A percentile compares a stretch with the other conserved stretches of the same genome.
Conservation (phyloP, 225 moss, liverwort and hornwort species). For the Physcomitrellopsis africana region DNA sequence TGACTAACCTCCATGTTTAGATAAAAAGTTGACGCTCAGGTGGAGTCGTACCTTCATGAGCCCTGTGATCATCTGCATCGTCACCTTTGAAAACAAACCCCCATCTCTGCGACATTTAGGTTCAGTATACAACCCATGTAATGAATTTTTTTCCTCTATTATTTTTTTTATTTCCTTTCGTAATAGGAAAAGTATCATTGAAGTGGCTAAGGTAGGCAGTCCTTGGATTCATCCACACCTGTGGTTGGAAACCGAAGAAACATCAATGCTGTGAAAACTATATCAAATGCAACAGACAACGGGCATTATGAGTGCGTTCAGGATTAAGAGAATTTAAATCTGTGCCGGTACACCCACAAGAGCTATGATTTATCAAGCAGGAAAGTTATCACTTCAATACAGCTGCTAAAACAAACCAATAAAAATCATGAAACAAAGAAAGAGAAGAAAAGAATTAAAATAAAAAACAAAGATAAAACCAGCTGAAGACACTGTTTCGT, state of each 20-base stretch:
- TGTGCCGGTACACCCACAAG: neutral
- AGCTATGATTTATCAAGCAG: slow-evolving; percentile 8
- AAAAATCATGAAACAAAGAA: too few relatives aligned
- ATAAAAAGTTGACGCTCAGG: too few relatives aligned
- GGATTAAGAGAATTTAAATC: too few relatives aligned
- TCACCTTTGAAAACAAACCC: slow-evolving; percentile 48
- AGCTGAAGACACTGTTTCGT: too few relatives aligned
- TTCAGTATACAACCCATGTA: slow-evolving; percentile 8
- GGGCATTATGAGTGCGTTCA: neutral
- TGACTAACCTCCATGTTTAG: too few relatives aligned
- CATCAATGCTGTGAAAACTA: too few relatives aligned
- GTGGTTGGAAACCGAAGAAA: neutral
- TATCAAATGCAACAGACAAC: neutral
- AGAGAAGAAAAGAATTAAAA: too few relatives aligned
- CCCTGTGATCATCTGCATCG: slow-evolving; percentile 12
- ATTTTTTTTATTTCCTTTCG: neutral
- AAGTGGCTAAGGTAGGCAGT: neutral
- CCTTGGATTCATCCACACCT: neutral
- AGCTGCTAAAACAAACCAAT: slow-evolving; percentile 2
- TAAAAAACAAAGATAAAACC: too few relatives aligned
- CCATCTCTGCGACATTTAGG: slow-evolving; percentile 44
- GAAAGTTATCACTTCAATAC: slow-evolving; percentile 7
- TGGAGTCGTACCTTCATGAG: too few relatives aligned
- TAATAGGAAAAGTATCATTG: neutral
- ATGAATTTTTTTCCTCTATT: too few relatives aligned